phyloP scores from a whole-genome alignment of 495 filamentous ascomycete species.

The Penicillium bovifimosum region DNA sequence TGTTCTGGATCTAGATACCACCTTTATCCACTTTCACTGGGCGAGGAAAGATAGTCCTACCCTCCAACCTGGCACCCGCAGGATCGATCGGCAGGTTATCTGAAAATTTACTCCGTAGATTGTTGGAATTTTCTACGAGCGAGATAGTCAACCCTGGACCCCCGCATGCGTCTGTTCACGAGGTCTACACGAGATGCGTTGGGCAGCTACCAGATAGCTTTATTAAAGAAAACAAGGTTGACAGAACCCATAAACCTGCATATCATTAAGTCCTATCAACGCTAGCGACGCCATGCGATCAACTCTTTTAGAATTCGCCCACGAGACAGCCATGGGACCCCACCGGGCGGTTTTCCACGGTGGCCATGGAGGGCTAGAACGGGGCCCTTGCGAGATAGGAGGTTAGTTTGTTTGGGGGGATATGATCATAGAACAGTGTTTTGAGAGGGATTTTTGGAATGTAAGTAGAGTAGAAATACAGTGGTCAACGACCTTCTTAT shows the following conservation, averaged over 20 bases:
- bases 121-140: background rate
- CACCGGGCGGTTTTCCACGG: constrained; percentile 8
- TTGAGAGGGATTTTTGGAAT: no score
- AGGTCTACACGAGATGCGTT: background rate
- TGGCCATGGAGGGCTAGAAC: constrained; percentile 6
- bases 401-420: background rate
- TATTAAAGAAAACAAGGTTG: background rate
- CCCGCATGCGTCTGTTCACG: background rate
- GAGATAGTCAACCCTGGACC: background rate
- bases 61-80: background rate
- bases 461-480: background rate
- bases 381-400: constrained; percentile 5
- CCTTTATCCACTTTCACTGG: constrained; percentile 2
- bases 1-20: background rate
- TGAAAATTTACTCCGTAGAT: background rate
- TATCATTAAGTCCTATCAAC: background rate
- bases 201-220: background rate
- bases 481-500: background rate
- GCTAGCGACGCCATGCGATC: constrained; percentile 1
- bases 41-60: constrained; percentile 1
- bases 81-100: constrained; percentile 1
- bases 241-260: background rate
- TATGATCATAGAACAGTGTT: background rate
- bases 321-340: constrained; percentile 3
- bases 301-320: background rate